Conservation (phyloP, 805 yeast genomes). For the Lachancea waltii region DNA sequence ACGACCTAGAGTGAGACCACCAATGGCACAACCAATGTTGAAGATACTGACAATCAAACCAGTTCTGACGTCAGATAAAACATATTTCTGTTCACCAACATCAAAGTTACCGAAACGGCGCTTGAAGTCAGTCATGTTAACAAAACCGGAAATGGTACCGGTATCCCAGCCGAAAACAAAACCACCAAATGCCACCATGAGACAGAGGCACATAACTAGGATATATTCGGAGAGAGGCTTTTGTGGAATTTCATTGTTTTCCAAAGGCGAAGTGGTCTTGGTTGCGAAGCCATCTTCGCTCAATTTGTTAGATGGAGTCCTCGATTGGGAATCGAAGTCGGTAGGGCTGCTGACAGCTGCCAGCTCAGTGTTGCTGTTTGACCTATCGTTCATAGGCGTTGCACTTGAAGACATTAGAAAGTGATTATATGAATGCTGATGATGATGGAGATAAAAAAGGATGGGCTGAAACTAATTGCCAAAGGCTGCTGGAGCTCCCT, state of each 20-base stretch:
- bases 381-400: constrained; percentile 6
- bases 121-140: constrained; percentile 48
- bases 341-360: constrained; percentile 1
- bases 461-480: too few relatives aligned
- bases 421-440: neutral
- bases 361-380: neutral
- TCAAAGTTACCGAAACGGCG: constrained; percentile 49
- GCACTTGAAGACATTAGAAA: constrained; percentile 4
- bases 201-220: constrained; percentile 23
- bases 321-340: constrained; percentile 10
- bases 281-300: constrained; percentile 11
- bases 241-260: constrained; percentile 18
- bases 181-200: constrained; percentile 19
- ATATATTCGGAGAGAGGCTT: constrained; percentile 28
- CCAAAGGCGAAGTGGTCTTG: constrained; percentile 5
- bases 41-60: constrained; percentile 56
- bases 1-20: constrained; percentile 55
- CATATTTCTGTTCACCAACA: constrained; percentile 35
- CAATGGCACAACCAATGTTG: constrained; percentile 72
- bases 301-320: constrained; percentile 12
- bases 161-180: constrained; percentile 68
- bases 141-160: constrained; percentile 73
- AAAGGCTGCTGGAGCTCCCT: neutral
- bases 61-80: constrained; percentile 46
- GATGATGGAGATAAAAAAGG: neutral